Conservation (phyloP, 2,329 filamentous ascomycete species). For the Trichoderma asperellum region DNA sequence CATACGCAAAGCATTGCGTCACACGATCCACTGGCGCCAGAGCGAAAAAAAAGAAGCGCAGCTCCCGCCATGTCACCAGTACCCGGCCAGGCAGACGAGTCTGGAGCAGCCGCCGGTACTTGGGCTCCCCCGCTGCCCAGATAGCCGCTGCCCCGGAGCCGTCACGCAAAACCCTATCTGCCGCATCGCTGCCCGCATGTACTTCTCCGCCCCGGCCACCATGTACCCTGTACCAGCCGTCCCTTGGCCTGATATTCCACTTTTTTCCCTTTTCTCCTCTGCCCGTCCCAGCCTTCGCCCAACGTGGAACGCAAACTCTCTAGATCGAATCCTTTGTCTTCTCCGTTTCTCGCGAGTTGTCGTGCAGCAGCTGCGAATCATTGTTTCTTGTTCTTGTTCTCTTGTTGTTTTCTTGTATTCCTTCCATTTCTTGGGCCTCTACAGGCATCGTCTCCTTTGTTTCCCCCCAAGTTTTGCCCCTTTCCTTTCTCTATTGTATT, state of each 20-base stretch:
- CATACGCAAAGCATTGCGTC: constrained; percentile 24
- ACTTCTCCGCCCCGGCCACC: neutral
- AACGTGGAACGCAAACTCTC: neutral
- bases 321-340: neutral
- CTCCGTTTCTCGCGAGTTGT: neutral
- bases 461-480: neutral
- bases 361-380: neutral
- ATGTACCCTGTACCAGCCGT: neutral
- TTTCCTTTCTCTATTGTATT: neutral
- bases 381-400: neutral
- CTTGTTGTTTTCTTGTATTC: neutral
- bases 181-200: neutral
- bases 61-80: neutral
- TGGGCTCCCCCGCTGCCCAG: neutral
- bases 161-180: neutral
- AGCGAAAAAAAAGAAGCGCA: neutral
- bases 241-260: constrained; percentile 16
- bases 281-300: constrained; percentile 4
- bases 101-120: neutral
- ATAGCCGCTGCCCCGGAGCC: neutral
- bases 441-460: neutral
- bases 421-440: neutral
- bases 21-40: constrained; percentile 8
- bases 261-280: neutral
- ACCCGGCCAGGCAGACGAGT: neutral